phyloP scores from a whole-genome alignment of 2,329 filamentous ascomycete species.

The Fusarium tuaranense region DNA sequence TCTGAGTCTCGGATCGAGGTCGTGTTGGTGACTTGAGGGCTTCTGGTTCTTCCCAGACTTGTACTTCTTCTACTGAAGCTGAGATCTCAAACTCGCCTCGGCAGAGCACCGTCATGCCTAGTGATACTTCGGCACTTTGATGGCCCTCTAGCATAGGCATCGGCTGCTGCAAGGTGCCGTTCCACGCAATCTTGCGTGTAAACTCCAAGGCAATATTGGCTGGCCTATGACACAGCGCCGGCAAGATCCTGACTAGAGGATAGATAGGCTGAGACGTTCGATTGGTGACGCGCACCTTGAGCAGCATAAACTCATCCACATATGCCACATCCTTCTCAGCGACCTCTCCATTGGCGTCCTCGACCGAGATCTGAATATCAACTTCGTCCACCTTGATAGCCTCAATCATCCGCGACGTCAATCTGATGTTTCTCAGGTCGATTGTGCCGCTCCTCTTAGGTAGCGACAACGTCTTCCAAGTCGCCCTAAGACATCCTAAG shows the following conservation, averaged over 20 bases:
- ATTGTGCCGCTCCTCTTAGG: constrained; percentile 72
- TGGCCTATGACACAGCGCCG: constrained; percentile 79
- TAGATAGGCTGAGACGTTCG: constrained; percentile 75
- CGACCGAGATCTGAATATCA: constrained; percentile 72
- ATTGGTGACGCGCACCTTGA: constrained; percentile 81
- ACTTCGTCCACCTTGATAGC: constrained; percentile 85
- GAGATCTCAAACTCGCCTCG: constrained; percentile 86
- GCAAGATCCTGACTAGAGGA: constrained; percentile 81
- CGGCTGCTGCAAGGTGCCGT: constrained; percentile 82
- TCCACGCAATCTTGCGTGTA: constrained; percentile 85
- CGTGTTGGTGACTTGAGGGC: constrained; percentile 45
- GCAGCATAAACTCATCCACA: constrained; percentile 70
- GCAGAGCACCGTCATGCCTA: constrained; percentile 82
- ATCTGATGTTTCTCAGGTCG: constrained; percentile 80
- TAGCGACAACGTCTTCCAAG: constrained; percentile 72
- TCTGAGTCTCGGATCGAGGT: constrained; percentile 65
- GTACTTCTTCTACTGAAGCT: constrained; percentile 84
- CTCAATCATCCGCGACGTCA: constrained; percentile 84
- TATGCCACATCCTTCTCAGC: constrained; percentile 43
- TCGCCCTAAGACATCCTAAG: constrained; percentile 76
- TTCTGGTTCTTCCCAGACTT: constrained; percentile 59
- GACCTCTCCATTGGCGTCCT: constrained; percentile 44
- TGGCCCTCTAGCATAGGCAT: constrained; percentile 73
- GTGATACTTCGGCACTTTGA: constrained; percentile 67
- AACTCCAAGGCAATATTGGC: constrained; percentile 81